Percentiles rank a stretch among this genome's conserved stretches.
These are phyloP conservation scores for Acorus gramineus DNA, from an alignment of 106 monocot species.

Conservation along the genomic window DNA sequence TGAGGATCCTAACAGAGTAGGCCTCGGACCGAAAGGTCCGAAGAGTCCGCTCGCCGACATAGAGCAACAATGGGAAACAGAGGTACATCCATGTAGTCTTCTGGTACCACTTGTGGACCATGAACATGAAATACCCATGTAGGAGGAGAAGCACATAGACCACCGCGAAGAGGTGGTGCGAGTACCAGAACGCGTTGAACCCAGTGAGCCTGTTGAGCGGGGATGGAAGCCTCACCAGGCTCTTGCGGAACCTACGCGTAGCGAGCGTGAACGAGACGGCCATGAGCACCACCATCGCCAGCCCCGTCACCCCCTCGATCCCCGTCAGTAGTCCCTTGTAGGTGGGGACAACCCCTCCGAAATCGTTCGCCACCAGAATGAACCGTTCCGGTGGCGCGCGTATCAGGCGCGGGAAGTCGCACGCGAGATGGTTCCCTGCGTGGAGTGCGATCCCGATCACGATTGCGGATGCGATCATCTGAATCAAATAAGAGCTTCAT, in stretches of 20 bases:
- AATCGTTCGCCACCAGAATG: constrained; percentile 21
- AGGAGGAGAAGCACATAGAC: constrained; percentile 64
- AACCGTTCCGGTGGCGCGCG: constrained; percentile 33
- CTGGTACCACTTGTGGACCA: constrained; percentile 64
- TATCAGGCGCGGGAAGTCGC: constrained; percentile 72
- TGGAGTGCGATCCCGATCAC: constrained; percentile 50
- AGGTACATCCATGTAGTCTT: constrained; percentile 92
- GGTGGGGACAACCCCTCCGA: constrained; percentile 47
- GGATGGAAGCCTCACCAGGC: constrained; percentile 36
- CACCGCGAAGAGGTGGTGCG: constrained; percentile 68
- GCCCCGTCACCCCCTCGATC: constrained; percentile 68
- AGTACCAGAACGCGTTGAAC: constrained; percentile 93
- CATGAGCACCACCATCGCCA: constrained; percentile 75
- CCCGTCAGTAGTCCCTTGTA: constrained; percentile 40
- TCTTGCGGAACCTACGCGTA: constrained; percentile 60
- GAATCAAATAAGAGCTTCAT: background rate
- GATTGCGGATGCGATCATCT: constrained; percentile 75
- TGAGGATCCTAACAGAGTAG: constrained; percentile 59
- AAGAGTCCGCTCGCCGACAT: constrained; percentile 51
- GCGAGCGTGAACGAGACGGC: constrained; percentile 66
- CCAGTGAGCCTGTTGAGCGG: constrained; percentile 65
- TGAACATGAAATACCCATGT: constrained; percentile 69
- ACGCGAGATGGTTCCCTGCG: constrained; percentile 70
- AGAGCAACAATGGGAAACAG: constrained; percentile 52
- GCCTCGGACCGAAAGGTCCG: constrained; percentile 54